Base-by-base conservation (phyloP, 2,329 filamentous ascomycete genomes). In the Rhinocladiella similis region DNA sequence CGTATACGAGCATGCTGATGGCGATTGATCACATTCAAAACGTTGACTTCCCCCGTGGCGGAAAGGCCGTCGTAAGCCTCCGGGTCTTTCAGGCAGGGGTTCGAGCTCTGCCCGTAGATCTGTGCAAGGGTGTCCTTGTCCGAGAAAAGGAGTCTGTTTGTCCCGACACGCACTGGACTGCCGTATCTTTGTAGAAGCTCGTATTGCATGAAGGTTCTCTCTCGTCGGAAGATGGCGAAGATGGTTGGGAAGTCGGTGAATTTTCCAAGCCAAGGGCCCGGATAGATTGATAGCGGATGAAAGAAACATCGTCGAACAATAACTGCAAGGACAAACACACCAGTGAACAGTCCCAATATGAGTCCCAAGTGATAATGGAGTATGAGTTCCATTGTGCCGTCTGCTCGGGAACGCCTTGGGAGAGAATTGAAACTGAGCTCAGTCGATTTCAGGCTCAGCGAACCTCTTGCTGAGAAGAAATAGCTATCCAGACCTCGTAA, bases 121-220 rank as follows among this genome's bases (percentile, higher is more conserved):
- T 53, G 12, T 20, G 39, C n/a, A 16, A 33, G 33, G 16, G 50
- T 35, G 3, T 53, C 14, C 9, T 47, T 29, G 16, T 53, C 50
- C 18, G 50, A 53, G 20, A 53, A 53, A 10, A 53, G 3, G 9
- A 53, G 42, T 12, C 19, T 16, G 19, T 53, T 47, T n/a, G 50
- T 53, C 2, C 39, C 39, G 13, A 36, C 20, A 6, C 50, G 50
- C 25, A 53, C 41, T 13, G 50, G 50, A 19, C 50, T 53, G 6
- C 50, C 50, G 35, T 53, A 53, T 9, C 20, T 19, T 20, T 35
- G 50, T 38, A 53, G 50, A 9, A 53, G 13, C 12, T 47, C 50
- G 46, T 53, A 36, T 3, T 53, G 50, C 25, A n/a, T 46, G 39
- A 46, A 46, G 3, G 50, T 47, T 25, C 50, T 46, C 25, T 12